Percentiles rank a stretch among this genome's conserved stretches.
Conservation (phyloP, 495 filamentous ascomycete species). For the Hypoxylon perforatum region DNA sequence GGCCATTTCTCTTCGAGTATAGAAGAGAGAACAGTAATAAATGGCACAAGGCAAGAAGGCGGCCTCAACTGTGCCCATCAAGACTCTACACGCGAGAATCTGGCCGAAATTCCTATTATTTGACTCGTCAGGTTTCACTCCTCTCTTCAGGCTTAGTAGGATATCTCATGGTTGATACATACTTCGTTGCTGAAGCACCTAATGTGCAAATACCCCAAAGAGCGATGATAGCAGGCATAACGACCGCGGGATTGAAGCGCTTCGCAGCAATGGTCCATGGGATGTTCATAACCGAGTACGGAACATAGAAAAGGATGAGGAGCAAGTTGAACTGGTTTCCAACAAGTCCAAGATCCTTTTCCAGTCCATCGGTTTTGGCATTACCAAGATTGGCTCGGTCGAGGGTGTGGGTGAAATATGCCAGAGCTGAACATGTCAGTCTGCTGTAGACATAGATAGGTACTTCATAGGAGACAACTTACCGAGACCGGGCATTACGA, state of each 20-base stretch:
- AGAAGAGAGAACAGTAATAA: no score
- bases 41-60: no score
- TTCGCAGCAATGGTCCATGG: slow-evolving; percentile 33
- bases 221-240: slow-evolving; percentile 30
- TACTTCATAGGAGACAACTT: slow-evolving; percentile 8
- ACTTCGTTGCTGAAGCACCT: slow-evolving; percentile 43
- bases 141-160: no score
- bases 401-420: slow-evolving; percentile 48
- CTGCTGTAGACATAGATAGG: neutral
- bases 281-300: slow-evolving; percentile 32
- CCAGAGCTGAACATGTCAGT: slow-evolving; percentile 20
- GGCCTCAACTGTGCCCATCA: no score
- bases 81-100: no score
- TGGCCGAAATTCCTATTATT: no score
- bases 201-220: slow-evolving; percentile 54
- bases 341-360: slow-evolving; percentile 42
- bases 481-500: slow-evolving; percentile 44
- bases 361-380: slow-evolving; percentile 48
- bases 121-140: no score
- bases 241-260: slow-evolving; percentile 35
- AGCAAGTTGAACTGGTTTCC: slow-evolving; percentile 43
- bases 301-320: slow-evolving; percentile 45
- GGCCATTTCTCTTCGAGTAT: no score
- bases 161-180: no score
- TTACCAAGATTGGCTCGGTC: slow-evolving; percentile 57